Conservation (phyloP, 2,329 filamentous ascomycete species). For the Calonectria hongkongensis region DNA sequence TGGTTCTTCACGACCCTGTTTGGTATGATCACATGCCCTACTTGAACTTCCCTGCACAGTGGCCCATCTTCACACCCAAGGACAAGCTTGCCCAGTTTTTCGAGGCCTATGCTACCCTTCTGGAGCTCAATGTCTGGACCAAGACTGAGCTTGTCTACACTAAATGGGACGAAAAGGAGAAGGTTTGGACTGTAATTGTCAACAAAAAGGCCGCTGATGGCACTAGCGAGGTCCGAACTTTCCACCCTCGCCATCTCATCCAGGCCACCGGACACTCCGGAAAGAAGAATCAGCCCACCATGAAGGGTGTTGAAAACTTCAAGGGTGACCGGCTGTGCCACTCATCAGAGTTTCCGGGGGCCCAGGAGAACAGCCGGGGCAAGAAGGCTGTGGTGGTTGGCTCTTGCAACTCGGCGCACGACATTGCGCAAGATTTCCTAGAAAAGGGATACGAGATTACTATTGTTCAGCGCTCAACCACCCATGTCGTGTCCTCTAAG, state of each 20-base stretch:
- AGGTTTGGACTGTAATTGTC: constrained; percentile 74
- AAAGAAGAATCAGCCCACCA: constrained; percentile 75
- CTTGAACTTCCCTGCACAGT: constrained; percentile 77
- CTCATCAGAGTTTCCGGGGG: constrained; percentile 76
- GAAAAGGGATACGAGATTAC: constrained; percentile 81
- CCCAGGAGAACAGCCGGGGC: constrained; percentile 65
- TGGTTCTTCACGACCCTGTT: constrained; percentile 81
- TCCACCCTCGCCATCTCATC: constrained; percentile 78
- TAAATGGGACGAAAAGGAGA: constrained; percentile 69
- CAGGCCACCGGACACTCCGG: constrained; percentile 82
- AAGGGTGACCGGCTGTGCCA: constrained; percentile 77
- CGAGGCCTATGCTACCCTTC: constrained; percentile 76
- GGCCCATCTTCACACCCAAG: constrained; percentile 83
- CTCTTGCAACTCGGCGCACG: constrained; percentile 81
- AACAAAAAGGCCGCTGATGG: constrained; percentile 70
- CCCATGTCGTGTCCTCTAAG: constrained; percentile 76
- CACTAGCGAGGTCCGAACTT: constrained; percentile 68
- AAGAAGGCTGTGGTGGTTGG: constrained; percentile 81
- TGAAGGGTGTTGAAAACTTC: constrained; percentile 76
- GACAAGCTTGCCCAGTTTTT: constrained; percentile 83
- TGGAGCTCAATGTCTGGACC: constrained; percentile 83
- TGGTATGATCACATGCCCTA: constrained; percentile 79
- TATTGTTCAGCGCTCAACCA: constrained; percentile 81
- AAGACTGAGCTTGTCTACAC: constrained; percentile 68
- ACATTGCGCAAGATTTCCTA: constrained; percentile 81